Base-by-base conservation (phyloP, 2,329 filamentous ascomycete genomes). In the Amauroascus verrucosus region DNA sequence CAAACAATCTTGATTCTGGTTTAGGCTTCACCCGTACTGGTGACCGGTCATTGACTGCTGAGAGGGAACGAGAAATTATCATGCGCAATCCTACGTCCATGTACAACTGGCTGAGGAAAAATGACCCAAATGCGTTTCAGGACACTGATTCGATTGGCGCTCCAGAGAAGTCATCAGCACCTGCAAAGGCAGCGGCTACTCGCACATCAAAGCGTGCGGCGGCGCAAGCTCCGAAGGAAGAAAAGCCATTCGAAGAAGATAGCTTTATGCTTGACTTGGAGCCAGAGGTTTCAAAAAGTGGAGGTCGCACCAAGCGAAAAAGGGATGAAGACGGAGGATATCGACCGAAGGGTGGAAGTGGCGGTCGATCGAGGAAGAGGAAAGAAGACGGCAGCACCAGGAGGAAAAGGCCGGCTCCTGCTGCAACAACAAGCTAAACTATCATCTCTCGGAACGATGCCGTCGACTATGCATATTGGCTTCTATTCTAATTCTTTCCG, bases 31-130 rank as follows among this genome's bases (percentile, higher is more conserved):
- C 65, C 82, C 6, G 67, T 65, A 54, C 66, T 62, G 61, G 64
- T 1, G 66, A 69, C 26, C 66, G 66, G 41, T 64, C 65, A 7
- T 63, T 64, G 3, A 74, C 81, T 50, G 67, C 76, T 41, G 76
- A 82, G 53, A 70, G 71, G 55, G 78, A 74, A 69, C 77, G 70
- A 65, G 77, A 79, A 54, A 66, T 77, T 48, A 75, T 77, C 26
- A 69, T 88, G 22, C 80, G 80, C 49, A 97, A 97, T 66, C 89
- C 90, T 0, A 86, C 88, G 40, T 94, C 87, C 55, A 90, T 95
- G 2, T 94, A 95, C 72, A 96, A 94, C 68, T 98, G 93, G 93
- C 79, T 98, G 11, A 81, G 88, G 58, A 83, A 88, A 65, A 79
- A 95, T 68, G 84, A 88, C 55, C 86, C 89, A 2, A 84, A 91